A percentile compares a stretch with the other conserved stretches of the same genome.
Evolutionary conservation across 139 green algal genomes (phyloP).

Genomic region (Axilococcus clingmanii): DNA sequence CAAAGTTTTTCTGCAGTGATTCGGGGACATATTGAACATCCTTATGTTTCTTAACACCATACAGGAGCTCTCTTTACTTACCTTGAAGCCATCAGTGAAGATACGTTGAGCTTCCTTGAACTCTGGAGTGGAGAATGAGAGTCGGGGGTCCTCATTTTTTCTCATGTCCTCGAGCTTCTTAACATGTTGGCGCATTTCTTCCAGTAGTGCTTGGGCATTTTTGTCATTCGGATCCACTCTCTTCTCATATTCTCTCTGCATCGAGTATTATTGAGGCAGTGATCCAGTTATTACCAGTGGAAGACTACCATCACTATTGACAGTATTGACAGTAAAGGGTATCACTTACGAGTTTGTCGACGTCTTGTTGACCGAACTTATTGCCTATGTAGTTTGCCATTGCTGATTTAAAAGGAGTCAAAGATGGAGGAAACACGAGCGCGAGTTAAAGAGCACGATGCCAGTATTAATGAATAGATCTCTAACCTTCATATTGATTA

Average conservation of each 20-base stretch:
- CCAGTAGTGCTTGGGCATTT: slow-evolving; percentile 62
- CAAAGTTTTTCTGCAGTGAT: slow-evolving; percentile 79
- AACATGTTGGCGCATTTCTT: slow-evolving; percentile 76
- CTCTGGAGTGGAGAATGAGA: slow-evolving; percentile 89
- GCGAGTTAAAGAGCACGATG: background rate
- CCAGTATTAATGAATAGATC: background rate
- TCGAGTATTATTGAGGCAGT: background rate
- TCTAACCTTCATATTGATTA: background rate
- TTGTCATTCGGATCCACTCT: slow-evolving; percentile 57
- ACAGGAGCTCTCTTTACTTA: slow-evolving; percentile 6
- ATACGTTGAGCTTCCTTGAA: slow-evolving; percentile 84
- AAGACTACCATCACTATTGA: background rate
- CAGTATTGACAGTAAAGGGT: background rate
- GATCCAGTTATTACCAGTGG: background rate
- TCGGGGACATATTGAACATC: background rate
- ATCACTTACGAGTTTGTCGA: slow-evolving; percentile 40
- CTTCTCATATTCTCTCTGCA: slow-evolving; percentile 13
- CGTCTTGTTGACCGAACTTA: slow-evolving; percentile 45
- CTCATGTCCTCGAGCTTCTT: slow-evolving; percentile 81
- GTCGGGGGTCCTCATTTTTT: slow-evolving; percentile 76
- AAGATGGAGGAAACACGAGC: slow-evolving; percentile 1
- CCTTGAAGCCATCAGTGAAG: slow-evolving; percentile 90
- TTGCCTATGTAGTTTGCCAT: slow-evolving; percentile 47
- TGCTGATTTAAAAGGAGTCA: too few species aligned
- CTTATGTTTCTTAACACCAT: background rate